Conservation (phyloP, 2,329 filamentous ascomycete genomes). For the Lachnellula cervina region DNA sequence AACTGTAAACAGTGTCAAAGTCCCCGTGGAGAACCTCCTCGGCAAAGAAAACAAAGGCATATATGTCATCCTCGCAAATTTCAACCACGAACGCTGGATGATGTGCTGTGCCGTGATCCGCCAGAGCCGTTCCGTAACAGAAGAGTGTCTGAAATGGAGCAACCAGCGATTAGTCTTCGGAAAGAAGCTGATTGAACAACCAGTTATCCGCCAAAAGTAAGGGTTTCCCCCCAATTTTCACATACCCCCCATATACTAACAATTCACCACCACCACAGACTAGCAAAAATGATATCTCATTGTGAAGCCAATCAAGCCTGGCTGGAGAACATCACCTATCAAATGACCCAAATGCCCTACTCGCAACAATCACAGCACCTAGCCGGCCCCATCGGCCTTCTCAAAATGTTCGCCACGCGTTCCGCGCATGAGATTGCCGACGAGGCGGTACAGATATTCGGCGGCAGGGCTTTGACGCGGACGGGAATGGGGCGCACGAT, state of each 20-base stretch:
- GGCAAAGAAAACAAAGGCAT: slow-evolving; percentile 85
- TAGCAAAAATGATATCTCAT: slow-evolving; percentile 82
- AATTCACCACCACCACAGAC: slow-evolving; percentile 36
- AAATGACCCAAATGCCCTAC: slow-evolving; percentile 84
- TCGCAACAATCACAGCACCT: slow-evolving; percentile 68
- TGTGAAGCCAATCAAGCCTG: slow-evolving; percentile 80
- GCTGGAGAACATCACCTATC: slow-evolving; percentile 79
- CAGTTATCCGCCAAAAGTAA: slow-evolving; percentile 76
- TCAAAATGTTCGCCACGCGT: slow-evolving; percentile 75
- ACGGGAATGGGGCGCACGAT: slow-evolving; percentile 77
- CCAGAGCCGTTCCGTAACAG: slow-evolving; percentile 63
- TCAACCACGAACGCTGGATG: slow-evolving; percentile 81
- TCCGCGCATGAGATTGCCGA: slow-evolving; percentile 80
- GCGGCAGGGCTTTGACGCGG: slow-evolving; percentile 74
- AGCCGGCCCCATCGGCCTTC: slow-evolving; percentile 73
- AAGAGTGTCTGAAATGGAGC: slow-evolving; percentile 84
- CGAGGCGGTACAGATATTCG: slow-evolving; percentile 80
- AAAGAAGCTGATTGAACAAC: slow-evolving; percentile 77
- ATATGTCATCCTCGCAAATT: slow-evolving; percentile 78
- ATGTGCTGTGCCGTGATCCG: slow-evolving; percentile 66
- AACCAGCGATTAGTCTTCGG: slow-evolving; percentile 82
- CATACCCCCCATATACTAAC: slow-evolving; percentile 1
- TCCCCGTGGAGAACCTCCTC: slow-evolving; percentile 71
- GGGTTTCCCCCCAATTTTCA: slow-evolving; percentile 17
- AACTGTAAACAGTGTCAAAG: slow-evolving; percentile 82